Base-by-base conservation (phyloP, 1,284 basidiomycete species). In the Anthracocystis panici-leucophaei region DNA sequence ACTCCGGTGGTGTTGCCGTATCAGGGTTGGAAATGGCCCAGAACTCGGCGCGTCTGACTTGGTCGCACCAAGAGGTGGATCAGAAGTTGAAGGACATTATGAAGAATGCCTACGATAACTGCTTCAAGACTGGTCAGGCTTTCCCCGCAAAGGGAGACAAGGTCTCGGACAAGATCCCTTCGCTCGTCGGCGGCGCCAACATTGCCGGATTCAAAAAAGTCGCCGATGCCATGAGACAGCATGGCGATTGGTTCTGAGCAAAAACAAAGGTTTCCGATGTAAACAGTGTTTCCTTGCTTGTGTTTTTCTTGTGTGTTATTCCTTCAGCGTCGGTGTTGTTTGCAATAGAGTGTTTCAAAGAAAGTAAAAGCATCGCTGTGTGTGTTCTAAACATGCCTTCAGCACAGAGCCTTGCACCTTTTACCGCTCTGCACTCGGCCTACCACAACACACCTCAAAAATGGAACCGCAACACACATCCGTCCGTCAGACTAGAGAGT, bases 21-120 rank as follows among this genome's bases (percentile, higher is more conserved):
- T 90, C 89, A 20, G 91, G 90, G 64, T 89, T 93, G 74, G 92
- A 93, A 87, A 92, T 93, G 92, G 90, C 91, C 11, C 92, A 93
- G 87, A 81, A 81, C 76, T 73, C 65, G 53, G 89, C 90, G 77
- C 88, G 91, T 48, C 87, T 91, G 48, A 75, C 88, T 55, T 92
- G 91, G 91, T 86, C 89, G n/a, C 87, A 88, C 65, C 87, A 88
- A 73, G 90, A 91, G 82, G 91, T 93, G 58, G 92, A 93, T 85
- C 85, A 84, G 20, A 91, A 91, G 87, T 87, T 93, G 74, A 91
- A 91, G 87, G 87, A 88, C 72, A 93, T 93, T 86, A 93, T 93
- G 92, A 86, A 88, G 58, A 89, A 90, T 71, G 90, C 89, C 84
- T 93, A 89, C 87, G 82, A 73, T 10, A 89, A 90, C 75, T 90